These are phyloP conservation scores for Tetrahymena malaccensis DNA, from an alignment of 73 alveolate species.

Conservation along the genomic window DNA sequence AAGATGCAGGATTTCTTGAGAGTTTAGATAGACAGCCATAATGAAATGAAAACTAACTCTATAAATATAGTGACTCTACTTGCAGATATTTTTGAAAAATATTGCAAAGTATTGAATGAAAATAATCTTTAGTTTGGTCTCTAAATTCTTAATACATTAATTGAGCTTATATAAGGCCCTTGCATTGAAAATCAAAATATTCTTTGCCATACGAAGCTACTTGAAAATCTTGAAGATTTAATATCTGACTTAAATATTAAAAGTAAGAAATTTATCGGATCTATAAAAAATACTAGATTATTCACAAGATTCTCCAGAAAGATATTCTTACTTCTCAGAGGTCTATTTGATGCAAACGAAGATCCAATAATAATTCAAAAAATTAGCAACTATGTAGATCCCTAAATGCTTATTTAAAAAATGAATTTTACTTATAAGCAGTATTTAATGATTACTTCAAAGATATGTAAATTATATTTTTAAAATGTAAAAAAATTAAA, in stretches of 20 bases:
- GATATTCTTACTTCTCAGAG: background rate
- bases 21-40: conserved; percentile 1
- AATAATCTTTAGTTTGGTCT: conserved; percentile 17
- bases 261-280: background rate
- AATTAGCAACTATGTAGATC: background rate
- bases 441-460: background rate
- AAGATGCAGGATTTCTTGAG: conserved; percentile 32
- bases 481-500: too few species aligned
- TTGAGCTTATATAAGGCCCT: conserved; percentile 36
- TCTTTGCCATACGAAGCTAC: conserved; percentile 19
- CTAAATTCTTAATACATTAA: conserved; percentile 10
- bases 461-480: background rate
- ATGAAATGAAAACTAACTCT: background rate
- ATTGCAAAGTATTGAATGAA: conserved; percentile 35
- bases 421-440: background rate
- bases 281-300: background rate
- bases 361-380: background rate
- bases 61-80: conserved; percentile 9
- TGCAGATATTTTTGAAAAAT: conserved; percentile 37
- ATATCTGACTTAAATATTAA: background rate
- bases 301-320: background rate
- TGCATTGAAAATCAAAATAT: conserved; percentile 17
- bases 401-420: background rate
- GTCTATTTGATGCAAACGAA: background rate
- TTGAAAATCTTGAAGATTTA: conserved; percentile 13